Base-by-base conservation (phyloP, 805 yeast genomes). In the Yamadazyma olivae region DNA sequence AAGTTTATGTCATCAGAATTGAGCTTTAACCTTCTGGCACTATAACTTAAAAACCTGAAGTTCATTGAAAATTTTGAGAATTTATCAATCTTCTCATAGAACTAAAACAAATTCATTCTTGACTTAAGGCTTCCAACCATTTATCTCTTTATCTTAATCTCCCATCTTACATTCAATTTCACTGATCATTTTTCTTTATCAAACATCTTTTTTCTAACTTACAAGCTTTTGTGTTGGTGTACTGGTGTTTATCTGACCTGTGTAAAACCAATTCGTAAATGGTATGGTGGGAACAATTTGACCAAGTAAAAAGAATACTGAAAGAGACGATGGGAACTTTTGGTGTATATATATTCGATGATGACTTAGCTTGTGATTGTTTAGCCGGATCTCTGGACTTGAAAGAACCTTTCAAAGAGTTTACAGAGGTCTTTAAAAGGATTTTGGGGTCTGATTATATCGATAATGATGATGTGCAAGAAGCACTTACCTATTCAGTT, bases 21-120 rank as follows among this genome's bases (percentile, higher is more conserved):
- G 4, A 6, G 24, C 13, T 33, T 27, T n/a, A 38, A 22, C 12
- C 13, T 18, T 17, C 28, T 34, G 16, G 32, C 17, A 16, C 28
- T 22, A 14, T 26, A 27, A 38, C 41, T 38, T 6, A 38, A 30
- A 10, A 12, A 34, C 24, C 35, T 28, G 23, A 35, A n/a, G n/a
- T n/a, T 22, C 37, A 34, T 34, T 16, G 23, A 8, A 25, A 25
- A 7, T 25, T 25, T 25, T 25, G n/a, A n/a, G n/a, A n/a, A n/a
- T n/a, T n/a, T n/a, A n/a, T n/a, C n/a, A n/a, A n/a, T n/a, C n/a
- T n/a, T n/a, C n/a, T n/a, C n/a, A n/a, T n/a, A n/a, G n/a, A n/a
- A n/a, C n/a, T n/a, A n/a, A n/a, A n/a, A n/a, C n/a, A n/a, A n/a
- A n/a, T n/a, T n/a, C n/a, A n/a, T n/a, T n/a, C n/a, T n/a, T n/a